Conservation (phyloP, 2,329 filamentous ascomycete genomes). For the Aspergillus eucalypticola region DNA sequence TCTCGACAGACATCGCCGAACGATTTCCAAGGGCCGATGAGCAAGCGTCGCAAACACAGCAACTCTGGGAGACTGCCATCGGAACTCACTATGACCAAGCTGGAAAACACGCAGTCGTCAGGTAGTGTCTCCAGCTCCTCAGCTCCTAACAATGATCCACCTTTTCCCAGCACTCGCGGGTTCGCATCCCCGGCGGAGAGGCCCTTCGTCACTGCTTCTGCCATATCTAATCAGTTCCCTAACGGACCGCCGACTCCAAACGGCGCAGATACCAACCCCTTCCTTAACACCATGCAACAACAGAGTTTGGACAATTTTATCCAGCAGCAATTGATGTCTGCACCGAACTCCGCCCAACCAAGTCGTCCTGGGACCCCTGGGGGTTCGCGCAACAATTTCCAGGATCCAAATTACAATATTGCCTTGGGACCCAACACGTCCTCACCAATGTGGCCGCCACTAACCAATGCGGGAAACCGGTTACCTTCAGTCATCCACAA, state of each 20-base stretch:
- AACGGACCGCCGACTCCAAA: constrained; percentile 68
- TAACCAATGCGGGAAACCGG: constrained; percentile 53
- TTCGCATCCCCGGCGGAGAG: constrained; percentile 46
- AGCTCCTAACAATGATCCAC: constrained; percentile 42
- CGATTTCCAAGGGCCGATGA: constrained; percentile 62
- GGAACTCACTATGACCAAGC: constrained; percentile 76
- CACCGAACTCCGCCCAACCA: constrained; percentile 69
- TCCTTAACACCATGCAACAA: constrained; percentile 60
- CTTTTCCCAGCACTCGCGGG: constrained; percentile 42
- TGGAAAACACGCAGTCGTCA: constrained; percentile 60
- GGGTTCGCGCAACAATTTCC: constrained; percentile 45
- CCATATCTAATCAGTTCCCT: constrained; percentile 51
- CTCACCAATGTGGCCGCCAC: constrained; percentile 55
- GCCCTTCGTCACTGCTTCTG: constrained; percentile 48
- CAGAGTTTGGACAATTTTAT: constrained; percentile 66
- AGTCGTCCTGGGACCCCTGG: constrained; percentile 77
- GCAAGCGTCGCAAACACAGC: constrained; percentile 82
- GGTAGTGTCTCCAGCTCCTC: constrained; percentile 33
- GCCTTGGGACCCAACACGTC: constrained; percentile 47
- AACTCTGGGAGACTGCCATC: constrained; percentile 68
- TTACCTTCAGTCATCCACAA: constrained; percentile 71
- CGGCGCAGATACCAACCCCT: constrained; percentile 60
- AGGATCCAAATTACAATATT: constrained; percentile 34
- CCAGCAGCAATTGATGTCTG: constrained; percentile 68
- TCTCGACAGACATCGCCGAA: constrained; percentile 75